Percentiles rank a stretch among this genome's conserved stretches.
Conservation (phyloP, 2,329 filamentous ascomycete species). For the Ascochyta clinopodiicola region DNA sequence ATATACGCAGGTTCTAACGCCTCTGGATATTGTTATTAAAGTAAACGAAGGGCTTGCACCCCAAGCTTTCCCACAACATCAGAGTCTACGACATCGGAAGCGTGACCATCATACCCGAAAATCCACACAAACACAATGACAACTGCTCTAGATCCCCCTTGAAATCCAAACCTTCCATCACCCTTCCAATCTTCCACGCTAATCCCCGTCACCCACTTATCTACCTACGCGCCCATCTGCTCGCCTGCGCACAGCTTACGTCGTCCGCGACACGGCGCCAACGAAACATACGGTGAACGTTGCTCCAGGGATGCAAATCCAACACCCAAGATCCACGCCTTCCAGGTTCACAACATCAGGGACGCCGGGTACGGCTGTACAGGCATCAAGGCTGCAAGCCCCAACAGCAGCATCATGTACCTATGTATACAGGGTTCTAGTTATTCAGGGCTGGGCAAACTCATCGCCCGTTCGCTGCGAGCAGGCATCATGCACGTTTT, state of each 20-base stretch:
- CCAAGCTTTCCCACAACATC: too few relatives aligned
- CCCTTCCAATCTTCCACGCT: neutral
- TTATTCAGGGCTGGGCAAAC: neutral
- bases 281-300: conserved; percentile 10
- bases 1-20: too few relatives aligned
- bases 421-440: neutral
- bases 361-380: neutral
- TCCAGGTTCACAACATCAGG: neutral
- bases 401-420: neutral
- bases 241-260: neutral
- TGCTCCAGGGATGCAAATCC: conserved; percentile 14
- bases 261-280: neutral
- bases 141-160: too few relatives aligned
- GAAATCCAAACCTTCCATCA: neutral
- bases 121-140: too few relatives aligned
- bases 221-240: neutral
- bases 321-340: neutral
- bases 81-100: too few relatives aligned
- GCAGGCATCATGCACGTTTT: conserved; percentile 12
- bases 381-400: conserved; percentile 1
- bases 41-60: too few relatives aligned
- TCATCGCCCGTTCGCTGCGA: neutral
- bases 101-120: too few relatives aligned
- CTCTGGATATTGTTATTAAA: too few relatives aligned
- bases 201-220: neutral